phyloP scores from a whole-genome alignment of 1,284 basidiomycete species.

The Fomitiporia mediterranea region DNA sequence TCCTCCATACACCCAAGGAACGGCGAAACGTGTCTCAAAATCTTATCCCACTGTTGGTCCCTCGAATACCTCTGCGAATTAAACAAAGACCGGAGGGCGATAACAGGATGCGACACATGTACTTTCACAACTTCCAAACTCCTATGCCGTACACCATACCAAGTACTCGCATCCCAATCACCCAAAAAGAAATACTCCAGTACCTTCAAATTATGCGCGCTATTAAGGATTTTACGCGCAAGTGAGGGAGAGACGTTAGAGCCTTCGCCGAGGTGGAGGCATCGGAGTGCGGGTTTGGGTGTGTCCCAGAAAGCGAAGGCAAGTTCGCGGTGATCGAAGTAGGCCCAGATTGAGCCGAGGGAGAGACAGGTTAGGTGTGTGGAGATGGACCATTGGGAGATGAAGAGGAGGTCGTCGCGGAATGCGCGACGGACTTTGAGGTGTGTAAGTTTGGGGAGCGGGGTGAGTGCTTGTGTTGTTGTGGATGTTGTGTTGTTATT shows the following conservation, averaged over 20 bases:
- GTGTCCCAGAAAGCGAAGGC: conserved; percentile 5
- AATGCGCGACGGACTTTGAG: background rate
- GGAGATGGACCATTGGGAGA: conserved; percentile 4
- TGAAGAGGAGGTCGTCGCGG: conserved; percentile 2
- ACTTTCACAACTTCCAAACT: background rate
- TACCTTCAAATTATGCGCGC: background rate
- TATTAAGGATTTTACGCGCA: background rate
- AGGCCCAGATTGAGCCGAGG: conserved; percentile 1
- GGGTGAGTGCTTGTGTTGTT: background rate
- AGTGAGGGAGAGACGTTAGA: background rate
- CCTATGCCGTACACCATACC: background rate
- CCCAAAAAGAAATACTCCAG: conserved; percentile 7
- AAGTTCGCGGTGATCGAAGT: conserved; percentile 8
- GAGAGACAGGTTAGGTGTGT: background rate
- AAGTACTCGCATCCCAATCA: background rate
- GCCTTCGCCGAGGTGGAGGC: conserved; percentile 7
- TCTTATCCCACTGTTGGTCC: conserved; percentile 5
- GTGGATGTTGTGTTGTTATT: no score
- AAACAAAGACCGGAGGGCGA: conserved; percentile 1
- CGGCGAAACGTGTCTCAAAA: background rate
- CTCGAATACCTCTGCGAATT: background rate
- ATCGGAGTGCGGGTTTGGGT: conserved; percentile 3
- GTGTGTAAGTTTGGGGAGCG: conserved; percentile 1
- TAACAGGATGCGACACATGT: background rate
- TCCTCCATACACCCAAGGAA: no score